phyloP scores from a whole-genome alignment of 441 rosid species.

The Croton setiger region DNA sequence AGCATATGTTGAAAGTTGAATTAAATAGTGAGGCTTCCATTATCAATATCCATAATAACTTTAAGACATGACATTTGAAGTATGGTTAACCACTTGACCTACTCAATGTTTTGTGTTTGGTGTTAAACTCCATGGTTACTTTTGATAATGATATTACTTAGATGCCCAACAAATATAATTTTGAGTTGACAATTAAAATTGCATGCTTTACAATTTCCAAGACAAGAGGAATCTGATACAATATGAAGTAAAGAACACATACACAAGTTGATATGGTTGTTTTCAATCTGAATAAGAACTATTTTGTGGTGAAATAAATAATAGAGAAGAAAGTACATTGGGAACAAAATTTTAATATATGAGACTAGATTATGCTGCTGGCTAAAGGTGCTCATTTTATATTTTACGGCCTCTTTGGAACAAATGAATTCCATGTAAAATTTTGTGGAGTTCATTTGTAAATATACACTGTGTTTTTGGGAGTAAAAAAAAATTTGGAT shows the following conservation, averaged over 20 bases:
- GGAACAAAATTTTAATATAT: not conserved
- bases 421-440: no score
- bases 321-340: not conserved
- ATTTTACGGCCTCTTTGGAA: no score
- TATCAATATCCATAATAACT: not conserved
- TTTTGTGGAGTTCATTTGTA: no score
- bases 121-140: not conserved
- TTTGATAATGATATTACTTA: not conserved
- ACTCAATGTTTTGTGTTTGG: not conserved
- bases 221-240: not conserved
- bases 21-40: not conserved
- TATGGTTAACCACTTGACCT: no score
- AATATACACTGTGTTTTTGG: no score
- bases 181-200: not conserved
- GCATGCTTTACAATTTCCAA: not conserved
- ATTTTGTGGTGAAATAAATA: not conserved
- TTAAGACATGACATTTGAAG: not conserved
- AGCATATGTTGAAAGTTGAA: not conserved
- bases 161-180: not conserved
- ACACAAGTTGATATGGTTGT: not conserved
- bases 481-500: no score
- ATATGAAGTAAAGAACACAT: not conserved
- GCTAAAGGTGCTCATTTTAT: no score
- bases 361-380: not conserved
- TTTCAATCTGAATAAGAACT: not conserved